phyloP scores from a whole-genome alignment of 371 early-diverging fungal genomes.

The Apophysomyces variabilis region DNA sequence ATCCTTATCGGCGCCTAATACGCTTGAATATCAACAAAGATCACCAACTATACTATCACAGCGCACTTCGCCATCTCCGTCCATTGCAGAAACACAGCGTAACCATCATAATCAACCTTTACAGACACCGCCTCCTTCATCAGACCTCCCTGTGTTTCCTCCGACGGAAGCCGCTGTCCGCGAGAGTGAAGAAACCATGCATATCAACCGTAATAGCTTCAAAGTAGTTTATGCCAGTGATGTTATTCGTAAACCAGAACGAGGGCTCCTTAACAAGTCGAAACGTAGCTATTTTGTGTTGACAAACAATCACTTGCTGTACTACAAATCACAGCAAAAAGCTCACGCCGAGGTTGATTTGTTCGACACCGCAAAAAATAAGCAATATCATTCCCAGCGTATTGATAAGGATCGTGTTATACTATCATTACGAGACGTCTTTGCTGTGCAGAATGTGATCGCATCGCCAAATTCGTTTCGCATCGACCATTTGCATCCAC shows the following conservation, averaged over 20 bases:
- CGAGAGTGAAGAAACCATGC: constrained; percentile 13
- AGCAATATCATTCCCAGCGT: neutral
- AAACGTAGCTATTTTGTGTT: constrained; percentile 37
- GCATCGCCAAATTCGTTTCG: constrained; percentile 24
- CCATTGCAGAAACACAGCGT: neutral
- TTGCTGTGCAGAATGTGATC: constrained; percentile 34
- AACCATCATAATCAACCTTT: neutral
- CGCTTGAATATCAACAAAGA: neutral
- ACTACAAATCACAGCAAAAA: constrained; percentile 39
- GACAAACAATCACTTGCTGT: constrained; percentile 35
- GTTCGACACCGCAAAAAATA: constrained; percentile 8
- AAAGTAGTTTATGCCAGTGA: constrained; percentile 42
- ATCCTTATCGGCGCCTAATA: neutral
- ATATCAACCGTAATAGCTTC: constrained; percentile 8
- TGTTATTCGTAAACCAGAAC: constrained; percentile 27
- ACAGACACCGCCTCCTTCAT: neutral
- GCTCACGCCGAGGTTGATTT: constrained; percentile 33
- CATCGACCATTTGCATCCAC: constrained; percentile 39
- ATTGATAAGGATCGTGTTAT: constrained; percentile 31
- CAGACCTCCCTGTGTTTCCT: constrained; percentile 15
- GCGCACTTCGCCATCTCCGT: constrained; percentile 3
- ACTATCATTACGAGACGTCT: constrained; percentile 26
- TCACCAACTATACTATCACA: neutral
- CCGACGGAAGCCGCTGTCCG: constrained; percentile 15
- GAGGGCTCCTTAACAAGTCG: constrained; percentile 16